Evolutionary conservation across 1,284 basidiomycete species (phyloP).

Genomic region (Caloboletus firmus): DNA sequence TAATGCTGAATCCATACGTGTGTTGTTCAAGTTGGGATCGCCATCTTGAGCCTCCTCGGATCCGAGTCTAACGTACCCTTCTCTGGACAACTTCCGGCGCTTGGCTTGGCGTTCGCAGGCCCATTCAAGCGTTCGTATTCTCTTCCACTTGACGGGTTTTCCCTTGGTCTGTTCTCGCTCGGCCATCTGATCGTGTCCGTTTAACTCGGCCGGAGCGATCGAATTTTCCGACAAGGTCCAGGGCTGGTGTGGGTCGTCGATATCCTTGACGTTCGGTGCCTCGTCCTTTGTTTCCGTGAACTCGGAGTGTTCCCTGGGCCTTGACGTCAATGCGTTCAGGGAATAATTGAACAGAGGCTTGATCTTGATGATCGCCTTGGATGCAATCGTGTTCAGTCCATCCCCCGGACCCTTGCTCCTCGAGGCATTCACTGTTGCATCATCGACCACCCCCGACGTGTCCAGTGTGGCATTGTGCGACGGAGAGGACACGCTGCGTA

Average conservation of each 20-base stretch:
- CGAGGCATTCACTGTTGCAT: not conserved
- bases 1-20: conserved; percentile 26
- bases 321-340: conserved; percentile 16
- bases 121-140: conserved; percentile 45
- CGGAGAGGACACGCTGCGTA: conserved; percentile 33
- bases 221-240: not conserved
- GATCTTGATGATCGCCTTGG: conserved; percentile 21
- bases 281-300: not conserved
- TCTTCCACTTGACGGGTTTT: conserved; percentile 14
- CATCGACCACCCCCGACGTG: not conserved
- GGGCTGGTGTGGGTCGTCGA: not conserved
- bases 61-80: conserved; percentile 14
- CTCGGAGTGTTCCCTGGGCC: conserved; percentile 1
- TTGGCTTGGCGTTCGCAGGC: conserved; percentile 44
- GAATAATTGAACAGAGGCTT: conserved; percentile 25
- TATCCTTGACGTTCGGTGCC: not conserved
- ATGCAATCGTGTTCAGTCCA: conserved; percentile 1
- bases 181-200: not conserved
- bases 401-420: not conserved
- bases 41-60: conserved; percentile 17
- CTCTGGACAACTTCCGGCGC: conserved; percentile 31
- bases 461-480: conserved; percentile 30
- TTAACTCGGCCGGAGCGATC: not conserved
- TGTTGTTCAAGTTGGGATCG: conserved; percentile 5
- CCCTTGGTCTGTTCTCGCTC: conserved; percentile 12